Base-by-base conservation (phyloP, 1,284 basidiomycete genomes). In the Tilletia horrida region DNA sequence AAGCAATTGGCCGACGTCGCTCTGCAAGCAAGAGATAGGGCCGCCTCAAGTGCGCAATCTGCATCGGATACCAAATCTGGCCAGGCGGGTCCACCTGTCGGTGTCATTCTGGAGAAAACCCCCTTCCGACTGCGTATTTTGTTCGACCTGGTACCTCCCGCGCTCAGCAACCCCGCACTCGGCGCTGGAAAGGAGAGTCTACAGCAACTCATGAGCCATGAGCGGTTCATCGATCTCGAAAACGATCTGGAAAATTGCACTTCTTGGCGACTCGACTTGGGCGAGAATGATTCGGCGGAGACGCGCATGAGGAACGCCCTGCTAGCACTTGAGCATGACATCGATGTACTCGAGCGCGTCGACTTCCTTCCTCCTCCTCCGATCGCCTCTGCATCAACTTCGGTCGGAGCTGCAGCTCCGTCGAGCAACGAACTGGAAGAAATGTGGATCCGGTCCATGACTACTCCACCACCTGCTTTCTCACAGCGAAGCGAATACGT, bases 231-330 rank as follows among this genome's bases (percentile, higher is more conserved):
- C 63, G 63, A 69, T 44, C 70, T 77, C 65, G 64, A 73, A 27
- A 48, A 69, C 42, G 77, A 79, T 29, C 68, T 77, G 9, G 70
- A 76, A 9, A 67, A 71, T n/a, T 76, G 71, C 63, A 65, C 73
- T 2, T 72, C 72, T n/a, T 74, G 65, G 76, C 86, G 86, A 67
- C 79, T 94, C 48, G 91, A 94, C 76, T 81, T 91, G 2, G 90
- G 88, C 1, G 84, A 84, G 42, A 88, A 87, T 45, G 88, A 88
- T 73, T 85, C 90, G 64, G 85, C 88, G 9, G 88, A 87, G 70
- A 84, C 88, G 50, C 86, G 89, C 55, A 91, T 91, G 86, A 85
- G 87, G 21, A 82, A 85, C 1, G 91, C 92, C 3, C 85, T 94
- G 23, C 77, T 83, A 13, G 80, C 84, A 16, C 81, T 93, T 23